Evolutionary conservation across 164 flowering plant species (phyloP).

Genomic region (Nelumbo lutea): DNA sequence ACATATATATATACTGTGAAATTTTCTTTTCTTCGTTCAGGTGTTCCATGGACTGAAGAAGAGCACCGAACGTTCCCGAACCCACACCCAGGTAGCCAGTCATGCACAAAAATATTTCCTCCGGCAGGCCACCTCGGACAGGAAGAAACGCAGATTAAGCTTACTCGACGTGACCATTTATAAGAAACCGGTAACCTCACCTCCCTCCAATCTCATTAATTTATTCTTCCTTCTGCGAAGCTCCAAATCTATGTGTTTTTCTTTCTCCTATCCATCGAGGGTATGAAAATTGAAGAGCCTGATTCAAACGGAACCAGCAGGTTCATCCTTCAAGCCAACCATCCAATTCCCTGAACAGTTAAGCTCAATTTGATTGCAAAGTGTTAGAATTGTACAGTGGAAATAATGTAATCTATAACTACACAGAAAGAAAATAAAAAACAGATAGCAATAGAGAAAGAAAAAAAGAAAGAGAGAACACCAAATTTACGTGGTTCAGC

Average conservation of each 20-base stretch:
- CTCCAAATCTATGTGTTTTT: background rate
- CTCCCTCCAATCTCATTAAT: background rate
- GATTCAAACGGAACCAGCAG: background rate
- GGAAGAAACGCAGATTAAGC: conserved; percentile 38
- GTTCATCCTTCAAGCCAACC: background rate
- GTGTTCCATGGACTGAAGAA: conserved; percentile 39
- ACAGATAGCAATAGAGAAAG: too few relatives aligned
- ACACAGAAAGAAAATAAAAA: too few relatives aligned
- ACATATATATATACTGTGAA: too few relatives aligned
- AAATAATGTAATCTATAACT: too few relatives aligned
- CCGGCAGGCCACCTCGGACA: conserved; percentile 17
- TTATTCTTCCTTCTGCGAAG: background rate
- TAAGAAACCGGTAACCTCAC: conserved; percentile 14
- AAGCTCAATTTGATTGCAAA: too few relatives aligned
- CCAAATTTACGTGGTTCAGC: too few relatives aligned
- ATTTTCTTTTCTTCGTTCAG: conserved; percentile 10
- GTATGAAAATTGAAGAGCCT: background rate
- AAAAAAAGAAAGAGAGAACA: too few relatives aligned
- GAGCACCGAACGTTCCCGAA: conserved; percentile 36
- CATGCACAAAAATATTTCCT: conserved; percentile 43
- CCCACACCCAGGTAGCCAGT: conserved; percentile 41
- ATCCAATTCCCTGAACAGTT: conserved; percentile 4
- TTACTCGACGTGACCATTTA: conserved; percentile 26
- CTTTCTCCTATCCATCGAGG: background rate
- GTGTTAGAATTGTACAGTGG: too few relatives aligned